These are phyloP conservation scores for Exophiala sideris DNA, from an alignment of 2,329 filamentous ascomycete genomes.

Conservation along the genomic window DNA sequence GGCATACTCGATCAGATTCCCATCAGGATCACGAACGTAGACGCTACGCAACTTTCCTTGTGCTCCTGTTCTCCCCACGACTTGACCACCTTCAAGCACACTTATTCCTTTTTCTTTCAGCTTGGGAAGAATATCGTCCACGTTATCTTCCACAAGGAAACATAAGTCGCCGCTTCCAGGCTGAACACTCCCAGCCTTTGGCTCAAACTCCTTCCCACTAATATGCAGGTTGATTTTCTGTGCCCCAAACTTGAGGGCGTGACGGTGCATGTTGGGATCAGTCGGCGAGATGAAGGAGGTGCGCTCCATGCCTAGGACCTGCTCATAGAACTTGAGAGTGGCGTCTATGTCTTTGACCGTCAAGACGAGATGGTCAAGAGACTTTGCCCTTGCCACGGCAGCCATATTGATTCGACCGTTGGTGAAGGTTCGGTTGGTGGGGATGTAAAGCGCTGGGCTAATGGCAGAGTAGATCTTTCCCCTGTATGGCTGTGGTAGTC, in stretches of 20 bases:
- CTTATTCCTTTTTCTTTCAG: slow-evolving; percentile 47
- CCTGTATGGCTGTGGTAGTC: no score
- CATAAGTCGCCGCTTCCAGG: slow-evolving; percentile 60
- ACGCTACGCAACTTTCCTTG: slow-evolving; percentile 54
- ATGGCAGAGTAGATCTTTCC: background rate
- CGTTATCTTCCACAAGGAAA: slow-evolving; percentile 53
- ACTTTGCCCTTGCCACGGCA: slow-evolving; percentile 35
- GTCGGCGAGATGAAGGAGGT: slow-evolving; percentile 48
- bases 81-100: slow-evolving; percentile 48
- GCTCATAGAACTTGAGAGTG: slow-evolving; percentile 55
- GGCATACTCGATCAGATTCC: slow-evolving; percentile 60
- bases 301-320: slow-evolving; percentile 56
- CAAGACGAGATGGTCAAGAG: slow-evolving; percentile 60
- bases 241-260: slow-evolving; percentile 55
- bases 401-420: slow-evolving; percentile 6
- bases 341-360: slow-evolving; percentile 52
- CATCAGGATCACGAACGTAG: slow-evolving; percentile 61
- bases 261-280: slow-evolving; percentile 39
- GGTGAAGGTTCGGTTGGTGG: background rate
- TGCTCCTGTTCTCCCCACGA: slow-evolving; percentile 57
- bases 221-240: slow-evolving; percentile 64
- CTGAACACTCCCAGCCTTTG: slow-evolving; percentile 53
- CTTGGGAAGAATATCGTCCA: slow-evolving; percentile 45
- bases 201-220: slow-evolving; percentile 57
- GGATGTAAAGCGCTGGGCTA: background rate